Evolutionary conservation across 202 grass and related monocot species (phyloP).

Genomic region (Setaria viridis): DNA sequence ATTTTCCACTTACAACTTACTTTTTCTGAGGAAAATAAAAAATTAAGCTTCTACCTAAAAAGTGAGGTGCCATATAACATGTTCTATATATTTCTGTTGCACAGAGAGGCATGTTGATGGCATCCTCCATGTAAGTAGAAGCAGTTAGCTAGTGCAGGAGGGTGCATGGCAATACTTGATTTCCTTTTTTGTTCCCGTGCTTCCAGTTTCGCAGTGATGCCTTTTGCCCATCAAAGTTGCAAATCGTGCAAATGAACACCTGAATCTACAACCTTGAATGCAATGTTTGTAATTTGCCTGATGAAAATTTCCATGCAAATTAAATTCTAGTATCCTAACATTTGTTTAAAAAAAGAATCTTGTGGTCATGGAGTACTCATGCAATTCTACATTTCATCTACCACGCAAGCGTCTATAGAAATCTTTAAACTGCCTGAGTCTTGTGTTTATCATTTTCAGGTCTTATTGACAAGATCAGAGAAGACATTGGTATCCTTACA

Average conservation of each 20-base stretch:
- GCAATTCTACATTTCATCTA: conserved; percentile 28
- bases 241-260: conserved; percentile 28
- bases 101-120: conserved; percentile 12
- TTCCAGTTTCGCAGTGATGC: conserved; percentile 12
- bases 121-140: conserved; percentile 32
- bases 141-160: conserved; percentile 35
- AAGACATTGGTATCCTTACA: conserved; percentile 76
- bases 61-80: conserved; percentile 4
- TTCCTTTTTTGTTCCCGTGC: conserved; percentile 8
- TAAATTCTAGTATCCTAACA: background rate
- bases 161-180: conserved; percentile 20
- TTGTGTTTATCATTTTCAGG: conserved; percentile 56
- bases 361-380: conserved; percentile 29
- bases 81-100: conserved; percentile 26
- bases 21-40: background rate
- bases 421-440: conserved; percentile 27
- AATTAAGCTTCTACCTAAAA: conserved; percentile 14
- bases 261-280: conserved; percentile 10
- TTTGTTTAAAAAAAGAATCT: conserved; percentile 17
- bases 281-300: conserved; percentile 15
- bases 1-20: conserved; percentile 5
- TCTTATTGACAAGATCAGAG: conserved; percentile 79
- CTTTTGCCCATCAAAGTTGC: background rate
- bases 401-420: conserved; percentile 3
- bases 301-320: conserved; percentile 21